Conservation (phyloP, 768 basidiomycete genomes). For the Gloeophyllum trabeum region DNA sequence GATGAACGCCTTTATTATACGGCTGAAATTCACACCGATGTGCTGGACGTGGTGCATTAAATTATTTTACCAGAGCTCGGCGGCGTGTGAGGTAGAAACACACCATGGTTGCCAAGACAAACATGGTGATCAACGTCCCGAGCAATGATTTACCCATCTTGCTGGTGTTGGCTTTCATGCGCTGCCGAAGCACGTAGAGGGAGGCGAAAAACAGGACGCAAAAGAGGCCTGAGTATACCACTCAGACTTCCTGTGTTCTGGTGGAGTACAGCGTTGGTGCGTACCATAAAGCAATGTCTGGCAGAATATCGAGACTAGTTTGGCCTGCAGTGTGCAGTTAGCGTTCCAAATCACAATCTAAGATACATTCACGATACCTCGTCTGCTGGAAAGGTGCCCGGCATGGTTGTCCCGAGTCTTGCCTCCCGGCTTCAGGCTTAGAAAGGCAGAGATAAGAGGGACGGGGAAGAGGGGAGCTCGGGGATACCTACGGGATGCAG, state of each 20-base stretch:
- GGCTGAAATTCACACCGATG: constrained; percentile 22
- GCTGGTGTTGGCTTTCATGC: too few relatives aligned
- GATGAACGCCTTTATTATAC: constrained; percentile 25
- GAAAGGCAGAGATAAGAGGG: too few relatives aligned
- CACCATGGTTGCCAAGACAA: constrained; percentile 21
- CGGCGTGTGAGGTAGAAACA: constrained; percentile 1
- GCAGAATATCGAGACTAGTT: constrained; percentile 17
- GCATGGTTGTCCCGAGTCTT: neutral
- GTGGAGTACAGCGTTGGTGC: neutral
- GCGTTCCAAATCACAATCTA: constrained; percentile 1
- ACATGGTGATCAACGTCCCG: constrained; percentile 19
- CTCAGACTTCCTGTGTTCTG: too few relatives aligned
- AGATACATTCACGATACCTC: constrained; percentile 3
- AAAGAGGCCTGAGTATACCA: too few relatives aligned
- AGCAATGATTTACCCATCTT: constrained; percentile 21
- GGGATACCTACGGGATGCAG: too few relatives aligned
- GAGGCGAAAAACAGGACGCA: too few relatives aligned
- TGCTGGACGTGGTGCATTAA: constrained; percentile 15
- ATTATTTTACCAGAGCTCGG: neutral
- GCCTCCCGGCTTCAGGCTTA: too few relatives aligned
- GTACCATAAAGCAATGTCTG: constrained; percentile 18
- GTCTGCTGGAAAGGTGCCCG: constrained; percentile 5
- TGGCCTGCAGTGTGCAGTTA: constrained; percentile 5
- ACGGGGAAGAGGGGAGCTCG: too few relatives aligned
- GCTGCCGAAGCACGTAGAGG: too few relatives aligned